Evolutionary conservation across 345 rosid species (phyloP).

Genomic region (Gossypium thurberi): DNA sequence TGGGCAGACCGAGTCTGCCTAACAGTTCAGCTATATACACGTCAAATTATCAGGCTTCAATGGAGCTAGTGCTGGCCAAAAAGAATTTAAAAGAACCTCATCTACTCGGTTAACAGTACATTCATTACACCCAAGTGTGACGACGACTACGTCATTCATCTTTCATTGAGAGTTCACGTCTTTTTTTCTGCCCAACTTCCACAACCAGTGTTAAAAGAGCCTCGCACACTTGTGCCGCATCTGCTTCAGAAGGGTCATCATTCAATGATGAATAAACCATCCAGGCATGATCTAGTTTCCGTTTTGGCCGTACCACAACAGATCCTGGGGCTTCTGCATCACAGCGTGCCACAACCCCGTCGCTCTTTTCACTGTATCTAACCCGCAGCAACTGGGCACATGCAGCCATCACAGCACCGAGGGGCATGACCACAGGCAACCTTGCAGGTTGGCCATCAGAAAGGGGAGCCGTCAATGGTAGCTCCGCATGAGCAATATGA

Average conservation of each 20-base stretch:
- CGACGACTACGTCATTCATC: conserved; percentile 21
- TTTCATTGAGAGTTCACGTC: conserved; percentile 27
- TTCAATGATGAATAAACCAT: conserved; percentile 91
- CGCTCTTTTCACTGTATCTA: conserved; percentile 88
- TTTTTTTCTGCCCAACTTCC: conserved; percentile 58
- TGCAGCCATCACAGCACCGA: conserved; percentile 97
- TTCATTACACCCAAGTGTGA: not conserved
- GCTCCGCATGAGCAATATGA: conserved; percentile 87
- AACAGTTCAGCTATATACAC: not conserved
- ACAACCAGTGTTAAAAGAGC: conserved; percentile 78
- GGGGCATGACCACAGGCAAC: conserved; percentile 84
- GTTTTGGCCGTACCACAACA: conserved; percentile 64
- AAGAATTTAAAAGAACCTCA: not conserved
- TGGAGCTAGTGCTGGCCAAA: not conserved
- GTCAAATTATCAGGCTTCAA: conserved; percentile 1
- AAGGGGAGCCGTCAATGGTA: conserved; percentile 41
- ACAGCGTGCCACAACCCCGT: conserved; percentile 80
- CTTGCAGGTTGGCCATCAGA: conserved; percentile 48
- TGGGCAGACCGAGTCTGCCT: not conserved
- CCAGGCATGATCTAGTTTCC: conserved; percentile 92
- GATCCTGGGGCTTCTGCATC: conserved; percentile 98
- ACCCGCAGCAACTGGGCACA: conserved; percentile 82
- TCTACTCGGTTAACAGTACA: not conserved
- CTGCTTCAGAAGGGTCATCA: conserved; percentile 60
- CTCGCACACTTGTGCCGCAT: conserved; percentile 86